Percentiles rank a stretch among this genome's conserved stretches.
Evolutionary conservation across 2,329 filamentous ascomycete species (phyloP).

Genomic region (Botrytis hyacinthi): DNA sequence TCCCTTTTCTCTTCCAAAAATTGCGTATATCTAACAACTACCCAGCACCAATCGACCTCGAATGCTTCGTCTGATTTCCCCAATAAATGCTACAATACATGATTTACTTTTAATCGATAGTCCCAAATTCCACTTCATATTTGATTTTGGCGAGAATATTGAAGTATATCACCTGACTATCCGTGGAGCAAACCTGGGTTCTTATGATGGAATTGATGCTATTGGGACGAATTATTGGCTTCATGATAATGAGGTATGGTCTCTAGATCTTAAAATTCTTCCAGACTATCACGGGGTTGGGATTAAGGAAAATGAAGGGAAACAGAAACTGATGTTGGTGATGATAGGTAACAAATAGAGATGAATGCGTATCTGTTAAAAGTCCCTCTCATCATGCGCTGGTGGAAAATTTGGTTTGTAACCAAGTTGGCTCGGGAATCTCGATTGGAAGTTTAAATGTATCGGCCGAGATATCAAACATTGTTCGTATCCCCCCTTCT

Average conservation of each 20-base stretch:
- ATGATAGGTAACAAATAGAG: conserved; percentile 37
- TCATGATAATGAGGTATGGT: conserved; percentile 39
- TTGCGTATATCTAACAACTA: conserved; percentile 36
- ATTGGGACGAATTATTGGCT: conserved; percentile 40
- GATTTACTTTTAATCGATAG: conserved; percentile 33
- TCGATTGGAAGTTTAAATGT: conserved; percentile 40
- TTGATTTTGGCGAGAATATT: conserved; percentile 41
- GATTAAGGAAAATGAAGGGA: not conserved
- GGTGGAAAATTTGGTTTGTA: conserved; percentile 41
- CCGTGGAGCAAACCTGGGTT: conserved; percentile 40
- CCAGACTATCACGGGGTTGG: not conserved
- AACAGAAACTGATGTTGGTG: not conserved
- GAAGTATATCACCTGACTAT: conserved; percentile 43
- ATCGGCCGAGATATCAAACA: conserved; percentile 19
- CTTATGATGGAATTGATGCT: conserved; percentile 42
- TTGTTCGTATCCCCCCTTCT: not conserved
- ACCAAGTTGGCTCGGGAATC: conserved; percentile 40
- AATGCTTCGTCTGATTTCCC: conserved; percentile 28
- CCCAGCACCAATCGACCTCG: conserved; percentile 39
- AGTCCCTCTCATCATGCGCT: conserved; percentile 41
- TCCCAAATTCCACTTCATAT: conserved; percentile 41
- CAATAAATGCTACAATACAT: conserved; percentile 31
- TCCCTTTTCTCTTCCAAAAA: conserved; percentile 26
- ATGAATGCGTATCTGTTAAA: conserved; percentile 43
- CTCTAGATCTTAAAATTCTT: not conserved